Evolutionary conservation across 108 stramenopile genomes (phyloP), one percentile per base, ranked within the genome.

Genomic region (Conticribra guillardii): DNA sequence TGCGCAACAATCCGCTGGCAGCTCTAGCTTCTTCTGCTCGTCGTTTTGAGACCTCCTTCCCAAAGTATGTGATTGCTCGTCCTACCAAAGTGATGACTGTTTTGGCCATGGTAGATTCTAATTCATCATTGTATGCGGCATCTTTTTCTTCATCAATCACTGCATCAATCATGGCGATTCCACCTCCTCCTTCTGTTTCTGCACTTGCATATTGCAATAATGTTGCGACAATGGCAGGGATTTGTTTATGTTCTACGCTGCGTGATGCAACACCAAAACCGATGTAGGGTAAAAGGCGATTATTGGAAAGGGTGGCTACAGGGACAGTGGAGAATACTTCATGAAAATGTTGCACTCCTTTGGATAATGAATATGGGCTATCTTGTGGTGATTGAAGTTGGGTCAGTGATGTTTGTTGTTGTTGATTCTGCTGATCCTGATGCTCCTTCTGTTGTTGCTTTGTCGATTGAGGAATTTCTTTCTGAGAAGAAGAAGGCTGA

Each of bases 111-210:
- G 49, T 29, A 1, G 27, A 34, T 34, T 76, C 76, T n/a, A 64
- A 9, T 23, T 54, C 30, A n/a, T 67, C 60, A 3, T 76, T 67
- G 3, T 64, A 45, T 31, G 33, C 60, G 24, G 48, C 66, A 19
- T 66, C 56, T 26, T 29, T 60, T 8, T 67, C 49, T 37, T 66
- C 64, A 58, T 69, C 60, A 46, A 68, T 57, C 24, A 76, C 68
- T 7, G 76, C 68, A 69, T 76, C 76, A 44, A 76, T 76, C 67
- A 76, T 56, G 7, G 76, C 67, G 37, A 76, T 69, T 0, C 76
- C 76, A 8, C 76, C 76, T 26, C 76, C 76, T 34, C 76, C 76
- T 55, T 69, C 67, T 58, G 51, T 76, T 22, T 76, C 76, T 21
- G 67, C 50, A 32, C 52, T 55, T 48, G 76, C 67, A 76, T 76